Percentiles rank a stretch among this genome's conserved stretches.
Evolutionary conservation across 441 rosid species (phyloP).

Genomic region (Gossypium schwendimanii): DNA sequence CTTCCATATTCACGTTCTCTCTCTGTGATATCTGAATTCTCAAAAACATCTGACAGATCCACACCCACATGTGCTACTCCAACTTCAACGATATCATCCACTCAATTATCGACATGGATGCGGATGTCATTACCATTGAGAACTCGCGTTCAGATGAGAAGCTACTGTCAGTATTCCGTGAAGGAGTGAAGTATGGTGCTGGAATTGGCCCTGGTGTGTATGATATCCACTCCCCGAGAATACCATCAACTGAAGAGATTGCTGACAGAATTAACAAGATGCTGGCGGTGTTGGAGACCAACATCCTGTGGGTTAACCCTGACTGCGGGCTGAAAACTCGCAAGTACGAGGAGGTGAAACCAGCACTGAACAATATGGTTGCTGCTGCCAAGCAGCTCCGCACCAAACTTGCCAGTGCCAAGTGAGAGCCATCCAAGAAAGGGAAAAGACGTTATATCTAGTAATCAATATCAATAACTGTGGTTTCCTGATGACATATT

Average conservation of each 20-base stretch:
- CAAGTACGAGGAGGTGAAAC: conserved; percentile 85
- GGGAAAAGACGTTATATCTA: background rate
- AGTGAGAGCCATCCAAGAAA: conserved; percentile 34
- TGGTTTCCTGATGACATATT: background rate
- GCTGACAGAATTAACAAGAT: conserved; percentile 91
- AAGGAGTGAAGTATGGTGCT: conserved; percentile 94
- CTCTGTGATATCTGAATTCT: background rate
- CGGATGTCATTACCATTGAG: conserved; percentile 94
- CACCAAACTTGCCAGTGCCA: conserved; percentile 70
- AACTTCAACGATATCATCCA: conserved; percentile 93
- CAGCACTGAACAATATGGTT: conserved; percentile 85
- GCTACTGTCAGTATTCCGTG: conserved; percentile 94
- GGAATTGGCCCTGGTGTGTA: conserved; percentile 97
- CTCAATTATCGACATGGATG: conserved; percentile 93
- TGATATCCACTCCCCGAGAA: conserved; percentile 93
- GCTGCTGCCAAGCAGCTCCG: conserved; percentile 91
- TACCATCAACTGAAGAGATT: conserved; percentile 80
- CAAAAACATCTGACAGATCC: conserved; percentile 40
- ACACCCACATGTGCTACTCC: conserved; percentile 99
- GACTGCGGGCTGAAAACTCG: conserved; percentile 96
- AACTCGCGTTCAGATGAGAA: conserved; percentile 96
- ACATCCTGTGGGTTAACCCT: conserved; percentile 96
- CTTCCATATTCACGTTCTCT: background rate
- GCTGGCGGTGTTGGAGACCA: conserved; percentile 88
- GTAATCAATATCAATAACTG: background rate